phyloP scores from a whole-genome alignment of 176 grass and related monocot species.

The Carex parvula region DNA sequence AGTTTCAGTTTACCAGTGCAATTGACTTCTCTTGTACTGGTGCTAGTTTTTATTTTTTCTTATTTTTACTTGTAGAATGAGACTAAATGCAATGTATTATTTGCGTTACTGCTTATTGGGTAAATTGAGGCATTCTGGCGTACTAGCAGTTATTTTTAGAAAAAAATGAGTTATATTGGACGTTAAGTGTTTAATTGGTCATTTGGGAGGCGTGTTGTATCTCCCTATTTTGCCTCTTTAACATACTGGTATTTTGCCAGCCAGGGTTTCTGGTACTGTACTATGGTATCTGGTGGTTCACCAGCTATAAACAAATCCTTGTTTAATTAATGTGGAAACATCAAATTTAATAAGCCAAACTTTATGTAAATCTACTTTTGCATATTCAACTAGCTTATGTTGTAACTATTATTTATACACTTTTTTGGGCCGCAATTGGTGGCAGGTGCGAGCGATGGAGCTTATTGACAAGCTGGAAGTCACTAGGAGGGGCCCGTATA shows the following conservation, averaged over 20 bases:
- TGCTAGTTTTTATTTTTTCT: not conserved
- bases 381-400: not conserved
- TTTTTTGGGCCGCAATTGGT: not conserved
- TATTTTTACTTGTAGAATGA: not conserved
- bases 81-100: not conserved
- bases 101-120: not conserved
- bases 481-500: conserved; percentile 62
- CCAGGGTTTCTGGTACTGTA: not conserved
- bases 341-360: not conserved
- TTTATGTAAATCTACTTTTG: not conserved
- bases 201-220: not conserved
- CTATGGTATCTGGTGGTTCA: too few species aligned
- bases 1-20: not conserved
- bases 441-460: conserved; percentile 91
- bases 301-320: not conserved
- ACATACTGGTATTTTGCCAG: not conserved
- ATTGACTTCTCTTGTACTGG: not conserved
- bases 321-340: not conserved
- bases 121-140: not conserved
- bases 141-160: not conserved
- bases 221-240: conserved; percentile 3
- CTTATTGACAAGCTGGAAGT: conserved; percentile 76
- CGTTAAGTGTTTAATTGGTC: not conserved
- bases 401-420: not conserved
- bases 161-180: not conserved